phyloP scores from a whole-genome alignment of 192 early-diverging fungal genomes.

The Allomyces arbusculus region DNA sequence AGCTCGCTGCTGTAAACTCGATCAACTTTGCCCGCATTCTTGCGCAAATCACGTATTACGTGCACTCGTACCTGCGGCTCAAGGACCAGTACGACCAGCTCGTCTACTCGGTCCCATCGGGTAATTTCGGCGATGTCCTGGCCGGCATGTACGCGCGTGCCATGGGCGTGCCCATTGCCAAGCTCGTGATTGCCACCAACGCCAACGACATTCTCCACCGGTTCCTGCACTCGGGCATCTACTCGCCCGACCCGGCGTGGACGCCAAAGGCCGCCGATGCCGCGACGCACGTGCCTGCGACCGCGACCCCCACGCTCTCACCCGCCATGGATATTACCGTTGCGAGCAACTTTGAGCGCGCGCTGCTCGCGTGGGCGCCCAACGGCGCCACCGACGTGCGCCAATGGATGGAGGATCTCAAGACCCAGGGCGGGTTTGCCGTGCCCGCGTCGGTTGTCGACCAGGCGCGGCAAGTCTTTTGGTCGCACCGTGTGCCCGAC shows the following conservation, averaged over 20 bases:
- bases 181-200: constrained; percentile 84
- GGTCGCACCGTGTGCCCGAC: constrained; percentile 53
- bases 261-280: constrained; percentile 9
- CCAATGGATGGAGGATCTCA: constrained; percentile 62
- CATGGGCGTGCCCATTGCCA: constrained; percentile 74
- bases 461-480: constrained; percentile 48
- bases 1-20: constrained; percentile 88
- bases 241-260: constrained; percentile 40
- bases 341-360: constrained; percentile 91
- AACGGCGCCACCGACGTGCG: constrained; percentile 13
- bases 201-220: constrained; percentile 91
- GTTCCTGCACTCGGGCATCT: constrained; percentile 69
- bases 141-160: constrained; percentile 79
- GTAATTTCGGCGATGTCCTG: constrained; percentile 91
- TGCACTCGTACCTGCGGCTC: constrained; percentile 65
- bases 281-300: constrained; percentile 22
- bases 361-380: not conserved
- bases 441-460: constrained; percentile 38
- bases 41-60: constrained; percentile 90
- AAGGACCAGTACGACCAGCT: constrained; percentile 5
- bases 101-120: constrained; percentile 76
- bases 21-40: constrained; percentile 99
- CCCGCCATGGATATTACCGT: constrained; percentile 98
- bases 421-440: constrained; percentile 44
- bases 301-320: constrained; percentile 34